These are phyloP conservation scores for Chalaropsis thielavioides DNA, from an alignment of 2,329 filamentous ascomycete species.

Conservation along the genomic window DNA sequence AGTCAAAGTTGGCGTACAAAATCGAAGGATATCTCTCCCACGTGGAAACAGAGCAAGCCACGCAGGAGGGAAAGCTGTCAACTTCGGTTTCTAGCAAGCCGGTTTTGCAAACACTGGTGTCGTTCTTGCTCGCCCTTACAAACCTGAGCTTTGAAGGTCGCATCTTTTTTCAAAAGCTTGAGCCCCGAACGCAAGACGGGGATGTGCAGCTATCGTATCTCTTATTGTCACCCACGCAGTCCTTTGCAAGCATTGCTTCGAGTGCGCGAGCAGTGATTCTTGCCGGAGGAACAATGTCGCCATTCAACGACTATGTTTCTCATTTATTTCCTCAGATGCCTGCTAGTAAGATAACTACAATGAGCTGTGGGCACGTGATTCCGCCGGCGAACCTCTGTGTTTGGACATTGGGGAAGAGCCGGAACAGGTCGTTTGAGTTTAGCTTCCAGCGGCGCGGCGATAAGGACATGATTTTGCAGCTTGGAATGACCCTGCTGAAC, in stretches of 20 bases:
- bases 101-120: constrained; percentile 40
- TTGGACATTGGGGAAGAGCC: constrained; percentile 44
- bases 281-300: constrained; percentile 94
- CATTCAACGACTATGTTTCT: constrained; percentile 76
- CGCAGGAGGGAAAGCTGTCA: constrained; percentile 20
- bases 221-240: constrained; percentile 77
- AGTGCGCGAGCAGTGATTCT: constrained; percentile 76
- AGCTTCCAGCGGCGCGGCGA: constrained; percentile 66
- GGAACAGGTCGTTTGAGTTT: constrained; percentile 53
- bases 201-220: constrained; percentile 64
- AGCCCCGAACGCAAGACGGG: constrained; percentile 20
- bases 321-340: constrained; percentile 71
- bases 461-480: constrained; percentile 53
- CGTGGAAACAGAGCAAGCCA: constrained; percentile 35
- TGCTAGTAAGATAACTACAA: constrained; percentile 50
- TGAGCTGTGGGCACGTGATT: constrained; percentile 92
- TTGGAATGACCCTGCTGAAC: constrained; percentile 59
- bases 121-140: constrained; percentile 65
- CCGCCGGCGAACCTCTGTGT: constrained; percentile 68
- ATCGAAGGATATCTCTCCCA: constrained; percentile 74
- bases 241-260: constrained; percentile 77
- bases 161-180: constrained; percentile 45
- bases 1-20: constrained; percentile 86
- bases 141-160: constrained; percentile 64
- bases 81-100: constrained; percentile 26